Conservation (phyloP, 257 asterid species). For the Penstemon newberryi region DNA sequence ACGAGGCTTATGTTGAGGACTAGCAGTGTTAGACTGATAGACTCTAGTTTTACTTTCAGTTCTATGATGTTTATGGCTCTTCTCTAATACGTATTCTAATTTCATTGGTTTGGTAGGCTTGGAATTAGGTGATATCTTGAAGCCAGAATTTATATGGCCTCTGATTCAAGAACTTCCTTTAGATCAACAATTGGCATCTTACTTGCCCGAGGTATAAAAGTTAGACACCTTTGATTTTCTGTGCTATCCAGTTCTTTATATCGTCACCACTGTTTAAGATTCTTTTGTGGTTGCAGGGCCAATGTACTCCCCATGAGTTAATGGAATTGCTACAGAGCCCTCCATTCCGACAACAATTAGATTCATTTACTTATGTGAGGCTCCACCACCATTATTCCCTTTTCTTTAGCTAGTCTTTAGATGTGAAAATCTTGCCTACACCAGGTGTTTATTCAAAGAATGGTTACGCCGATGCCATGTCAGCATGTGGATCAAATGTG, state of each 20-base stretch:
- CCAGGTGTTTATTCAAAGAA: not conserved
- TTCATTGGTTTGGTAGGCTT: conserved; percentile 54
- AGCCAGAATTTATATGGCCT: conserved; percentile 75
- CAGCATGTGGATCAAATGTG: not conserved
- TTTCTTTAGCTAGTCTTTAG: conserved; percentile 9
- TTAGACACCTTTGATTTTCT: conserved; percentile 12
- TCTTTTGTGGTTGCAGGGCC: conserved; percentile 53
- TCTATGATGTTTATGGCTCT: conserved; percentile 16
- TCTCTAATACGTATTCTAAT: conserved; percentile 22
- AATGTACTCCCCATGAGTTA: conserved; percentile 76
- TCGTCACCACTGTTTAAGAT: conserved; percentile 25
- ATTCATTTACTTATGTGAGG: conserved; percentile 91
- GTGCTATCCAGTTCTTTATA: conserved; percentile 2
- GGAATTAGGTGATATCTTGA: conserved; percentile 91
- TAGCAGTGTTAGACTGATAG: conserved; percentile 3
- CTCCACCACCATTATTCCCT: conserved; percentile 3
- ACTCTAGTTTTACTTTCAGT: not conserved
- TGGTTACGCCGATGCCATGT: not conserved
- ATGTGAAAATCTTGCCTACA: not conserved
- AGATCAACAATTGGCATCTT: conserved; percentile 63
- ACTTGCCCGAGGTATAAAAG: conserved; percentile 76
- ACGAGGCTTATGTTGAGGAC: conserved; percentile 12
- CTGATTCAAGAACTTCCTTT: conserved; percentile 65
- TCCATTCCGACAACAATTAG: conserved; percentile 92
- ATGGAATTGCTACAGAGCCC: conserved; percentile 88